Percentiles rank a stretch among this genome's conserved stretches.
Evolutionary conservation across 345 rosid genomes (phyloP).

Genomic region (Camelina neglecta): DNA sequence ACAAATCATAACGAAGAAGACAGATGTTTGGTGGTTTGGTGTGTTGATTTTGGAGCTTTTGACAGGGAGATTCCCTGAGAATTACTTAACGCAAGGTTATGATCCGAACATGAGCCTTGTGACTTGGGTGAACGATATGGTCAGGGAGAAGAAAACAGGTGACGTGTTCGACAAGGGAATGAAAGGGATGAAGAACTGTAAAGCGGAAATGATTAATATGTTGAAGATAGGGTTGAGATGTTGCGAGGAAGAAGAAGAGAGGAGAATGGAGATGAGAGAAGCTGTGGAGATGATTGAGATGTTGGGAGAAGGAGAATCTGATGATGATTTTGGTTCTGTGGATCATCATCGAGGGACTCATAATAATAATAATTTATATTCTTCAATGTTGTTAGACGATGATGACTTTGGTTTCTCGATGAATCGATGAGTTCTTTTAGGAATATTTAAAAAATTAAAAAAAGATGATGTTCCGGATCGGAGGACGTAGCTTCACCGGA

Average conservation of each 20-base stretch:
- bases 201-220: constrained; percentile 61
- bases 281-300: constrained; percentile 54
- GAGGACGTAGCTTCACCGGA: constrained; percentile 28
- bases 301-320: constrained; percentile 49
- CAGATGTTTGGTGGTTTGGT: constrained; percentile 77
- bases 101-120: constrained; percentile 54
- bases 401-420: constrained; percentile 44
- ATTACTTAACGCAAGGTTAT: constrained; percentile 55
- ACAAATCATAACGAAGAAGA: constrained; percentile 52
- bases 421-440: constrained; percentile 43
- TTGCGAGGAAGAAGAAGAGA: constrained; percentile 65
- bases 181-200: constrained; percentile 57
- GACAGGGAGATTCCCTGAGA: constrained; percentile 73
- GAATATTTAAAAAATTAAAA: not conserved
- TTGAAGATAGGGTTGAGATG: constrained; percentile 77
- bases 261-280: constrained; percentile 56
- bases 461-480: constrained; percentile 22
- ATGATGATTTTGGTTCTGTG: constrained; percentile 35
- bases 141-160: constrained; percentile 52
- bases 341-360: constrained; percentile 49
- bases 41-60: constrained; percentile 65
- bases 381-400: constrained; percentile 41
- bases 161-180: constrained; percentile 78
- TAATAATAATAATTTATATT: constrained; percentile 25
- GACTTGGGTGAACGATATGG: constrained; percentile 69